These are phyloP conservation scores for Penicillium sp. DNA, from an alignment of 2,329 filamentous ascomycete genomes.

Conservation along the genomic window DNA sequence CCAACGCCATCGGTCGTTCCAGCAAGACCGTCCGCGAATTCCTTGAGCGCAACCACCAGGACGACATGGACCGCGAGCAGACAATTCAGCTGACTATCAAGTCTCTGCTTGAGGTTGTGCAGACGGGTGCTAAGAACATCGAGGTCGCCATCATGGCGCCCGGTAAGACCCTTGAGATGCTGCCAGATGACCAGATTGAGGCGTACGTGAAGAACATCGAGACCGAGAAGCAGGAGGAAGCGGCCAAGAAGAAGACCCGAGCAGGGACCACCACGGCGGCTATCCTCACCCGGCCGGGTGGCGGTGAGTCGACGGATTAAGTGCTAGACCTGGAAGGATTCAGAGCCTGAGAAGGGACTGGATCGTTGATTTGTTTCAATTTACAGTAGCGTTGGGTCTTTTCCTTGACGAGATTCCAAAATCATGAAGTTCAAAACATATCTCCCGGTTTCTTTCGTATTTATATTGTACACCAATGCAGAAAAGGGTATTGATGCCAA, in stretches of 20 bases:
- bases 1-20: conserved; percentile 95
- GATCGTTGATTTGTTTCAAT: conserved; percentile 21
- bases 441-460: conserved; percentile 5
- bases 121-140: conserved; percentile 99
- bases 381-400: conserved; percentile 27
- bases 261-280: conserved; percentile 54
- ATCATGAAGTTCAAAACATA: conserved; percentile 18
- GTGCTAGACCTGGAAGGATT: conserved; percentile 11
- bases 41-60: conserved; percentile 97
- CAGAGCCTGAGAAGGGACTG: conserved; percentile 23
- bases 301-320: conserved; percentile 35
- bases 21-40: conserved; percentile 99
- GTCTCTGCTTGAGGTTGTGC: conserved; percentile 94
- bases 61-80: conserved; percentile 92
- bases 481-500: conserved; percentile 19
- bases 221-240: conserved; percentile 98
- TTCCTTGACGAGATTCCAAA: conserved; percentile 22
- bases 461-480: conserved; percentile 20
- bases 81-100: conserved; percentile 98
- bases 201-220: conserved; percentile 98
- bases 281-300: conserved; percentile 64
- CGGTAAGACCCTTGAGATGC: conserved; percentile 85
- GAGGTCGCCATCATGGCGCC: conserved; percentile 98
- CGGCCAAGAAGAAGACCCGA: conserved; percentile 86
- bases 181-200: conserved; percentile 94